Base-by-base conservation (phyloP, 2,329 filamentous ascomycete species). In the Fusarium tanahbumbuense region DNA sequence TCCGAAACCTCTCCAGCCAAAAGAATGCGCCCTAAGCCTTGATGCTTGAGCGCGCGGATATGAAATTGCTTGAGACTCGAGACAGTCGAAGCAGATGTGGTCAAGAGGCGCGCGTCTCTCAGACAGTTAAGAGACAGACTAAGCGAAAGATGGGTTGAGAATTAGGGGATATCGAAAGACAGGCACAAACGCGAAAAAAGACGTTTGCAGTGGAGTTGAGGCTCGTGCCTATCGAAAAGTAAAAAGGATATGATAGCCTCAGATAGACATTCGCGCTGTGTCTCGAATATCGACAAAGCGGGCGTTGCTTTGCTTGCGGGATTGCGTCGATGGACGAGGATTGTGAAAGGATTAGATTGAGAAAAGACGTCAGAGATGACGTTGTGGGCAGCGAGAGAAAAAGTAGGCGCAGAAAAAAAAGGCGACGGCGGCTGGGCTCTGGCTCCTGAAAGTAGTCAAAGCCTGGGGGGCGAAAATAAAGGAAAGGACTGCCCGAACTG, bases 341-440 rank as follows among this genome's bases (percentile, higher is more conserved):
- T 76, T 76, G 76, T 78, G 76, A 77, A 78, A 79, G 74, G 74
- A 76, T 76, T 74, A 78, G 76, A 75, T 77, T 77, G 74, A 76
- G 67, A 75, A 76, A 82, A 83, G 81, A 83, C 81, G 81, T 83
- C 81, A 83, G 81, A 82, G 81, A 83, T 83, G 81, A 83, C 81
- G 81, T 83, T 83, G 80, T 78, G 77, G 76, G 75, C 74, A 77
- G 72, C 77, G 75, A 75, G 73, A 52, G 50, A 37, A 67, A 61
- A 79, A 79, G 76, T 77, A 77, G 78, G 74, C 76, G 77, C 77
- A 78, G 73, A 76, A 73, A 72, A 77, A 45, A 77, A 71, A 76
- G 72, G 71, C 75, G 76, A 72, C 75, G 77, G 72, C 68, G 64
- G 76, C 75, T 75, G 75, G 72, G 75, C 73, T 73, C 68, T 68